These are phyloP conservation scores for Stenocarpella maydis DNA, from an alignment of 2,329 filamentous ascomycete genomes.

Conservation along the genomic window DNA sequence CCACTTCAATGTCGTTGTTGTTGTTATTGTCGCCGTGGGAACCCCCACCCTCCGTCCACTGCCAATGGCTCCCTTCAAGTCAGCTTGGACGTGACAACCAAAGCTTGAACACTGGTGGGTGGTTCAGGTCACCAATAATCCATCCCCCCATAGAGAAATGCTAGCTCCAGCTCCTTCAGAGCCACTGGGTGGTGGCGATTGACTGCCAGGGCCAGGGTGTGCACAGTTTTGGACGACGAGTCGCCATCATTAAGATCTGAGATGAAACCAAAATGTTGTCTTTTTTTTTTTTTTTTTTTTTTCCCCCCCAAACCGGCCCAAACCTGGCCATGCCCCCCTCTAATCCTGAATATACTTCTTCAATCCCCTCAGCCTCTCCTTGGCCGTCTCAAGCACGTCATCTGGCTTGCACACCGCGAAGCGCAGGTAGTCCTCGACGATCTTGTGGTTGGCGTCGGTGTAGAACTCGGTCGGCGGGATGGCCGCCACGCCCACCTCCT, in stretches of 20 bases:
- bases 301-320: background rate
- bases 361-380: slow-evolving; percentile 75
- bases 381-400: slow-evolving; percentile 80
- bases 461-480: slow-evolving; percentile 99
- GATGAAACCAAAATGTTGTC: background rate
- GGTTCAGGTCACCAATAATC: background rate
- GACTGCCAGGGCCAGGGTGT: no score
- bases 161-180: no score
- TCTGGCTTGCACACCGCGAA: slow-evolving; percentile 98
- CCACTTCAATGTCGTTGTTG: background rate
- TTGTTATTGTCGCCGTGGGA: background rate
- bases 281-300: background rate
- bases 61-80: background rate
- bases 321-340: background rate
- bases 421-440: slow-evolving; percentile 91
- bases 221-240: no score
- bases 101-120: background rate
- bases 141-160: background rate
- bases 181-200: no score
- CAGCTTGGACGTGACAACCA: background rate
- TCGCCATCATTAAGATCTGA: no score
- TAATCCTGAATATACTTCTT: slow-evolving; percentile 70
- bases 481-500: slow-evolving; percentile 92
- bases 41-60: background rate
- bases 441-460: slow-evolving; percentile 80